phyloP scores from a whole-genome alignment of 345 rosid genomes.

The Pseudoturritis turrita region DNA sequence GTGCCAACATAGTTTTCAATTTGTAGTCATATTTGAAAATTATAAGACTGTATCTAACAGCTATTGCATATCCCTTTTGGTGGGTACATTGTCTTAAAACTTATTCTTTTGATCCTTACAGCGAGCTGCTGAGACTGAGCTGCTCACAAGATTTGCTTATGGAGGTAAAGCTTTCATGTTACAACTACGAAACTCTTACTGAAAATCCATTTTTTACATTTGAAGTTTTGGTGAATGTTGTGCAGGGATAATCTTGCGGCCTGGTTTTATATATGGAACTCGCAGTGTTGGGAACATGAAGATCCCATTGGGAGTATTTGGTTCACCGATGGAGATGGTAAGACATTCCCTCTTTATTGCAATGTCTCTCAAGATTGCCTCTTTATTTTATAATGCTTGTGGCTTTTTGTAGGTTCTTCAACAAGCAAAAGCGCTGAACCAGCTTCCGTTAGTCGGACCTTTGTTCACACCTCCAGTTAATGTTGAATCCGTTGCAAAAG shows the following conservation, averaged over 20 bases:
- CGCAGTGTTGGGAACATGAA: slow-evolving; percentile 76
- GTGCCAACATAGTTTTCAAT: slow-evolving; percentile 23
- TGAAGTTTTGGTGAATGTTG: slow-evolving; percentile 1
- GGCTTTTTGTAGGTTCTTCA: slow-evolving; percentile 47
- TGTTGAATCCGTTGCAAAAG: slow-evolving; percentile 42
- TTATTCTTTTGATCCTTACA: slow-evolving; percentile 33
- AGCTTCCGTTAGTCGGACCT: slow-evolving; percentile 51
- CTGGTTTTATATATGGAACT: slow-evolving; percentile 94
- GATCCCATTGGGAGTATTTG: slow-evolving; percentile 77
- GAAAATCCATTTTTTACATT: background rate
- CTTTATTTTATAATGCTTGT: background rate
- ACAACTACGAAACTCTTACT: background rate
- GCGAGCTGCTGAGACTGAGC: slow-evolving; percentile 95
- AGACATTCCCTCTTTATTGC: background rate
- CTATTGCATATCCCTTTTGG: background rate
- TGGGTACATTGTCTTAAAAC: background rate
- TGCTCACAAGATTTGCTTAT: slow-evolving; percentile 80
- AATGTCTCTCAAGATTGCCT: background rate
- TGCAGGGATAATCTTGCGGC: slow-evolving; percentile 85
- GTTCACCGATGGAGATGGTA: slow-evolving; percentile 94
- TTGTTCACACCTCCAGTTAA: slow-evolving; percentile 54
- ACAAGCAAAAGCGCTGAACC: slow-evolving; percentile 56
- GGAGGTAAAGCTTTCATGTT: slow-evolving; percentile 53
- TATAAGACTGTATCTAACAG: background rate
- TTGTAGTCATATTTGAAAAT: background rate